Conservation (phyloP, 2,329 filamentous ascomycete species). For the Aspergillus brasiliensis region DNA sequence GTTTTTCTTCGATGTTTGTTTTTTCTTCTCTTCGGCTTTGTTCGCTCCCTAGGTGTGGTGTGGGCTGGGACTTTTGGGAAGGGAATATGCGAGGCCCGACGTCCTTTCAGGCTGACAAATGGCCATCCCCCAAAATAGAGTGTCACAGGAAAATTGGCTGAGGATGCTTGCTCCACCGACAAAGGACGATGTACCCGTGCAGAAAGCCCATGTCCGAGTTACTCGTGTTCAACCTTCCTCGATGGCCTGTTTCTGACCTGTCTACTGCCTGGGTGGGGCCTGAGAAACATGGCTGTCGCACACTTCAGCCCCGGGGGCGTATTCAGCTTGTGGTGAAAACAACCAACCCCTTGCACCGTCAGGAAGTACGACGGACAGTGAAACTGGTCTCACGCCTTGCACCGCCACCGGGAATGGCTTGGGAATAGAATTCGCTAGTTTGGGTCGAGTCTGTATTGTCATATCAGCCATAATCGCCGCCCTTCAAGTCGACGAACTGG, state of each 20-base stretch:
- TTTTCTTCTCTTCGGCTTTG: neutral
- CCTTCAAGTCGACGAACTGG: neutral
- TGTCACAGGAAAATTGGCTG: neutral
- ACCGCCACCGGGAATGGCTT: neutral
- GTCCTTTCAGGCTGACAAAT: neutral
- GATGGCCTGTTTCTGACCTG: neutral
- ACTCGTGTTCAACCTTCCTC: neutral
- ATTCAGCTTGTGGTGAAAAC: neutral
- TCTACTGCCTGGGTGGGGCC: neutral
- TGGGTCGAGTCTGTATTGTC: neutral
- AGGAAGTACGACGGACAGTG: neutral
- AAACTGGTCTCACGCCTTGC: neutral
- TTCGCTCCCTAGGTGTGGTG: neutral
- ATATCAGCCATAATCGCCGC: neutral
- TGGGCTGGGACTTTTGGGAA: neutral
- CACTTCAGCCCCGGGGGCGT: neutral
- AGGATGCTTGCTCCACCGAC: neutral
- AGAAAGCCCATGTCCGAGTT: neutral
- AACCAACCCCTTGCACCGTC: neutral
- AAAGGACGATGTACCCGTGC: neutral
- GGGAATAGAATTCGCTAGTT: neutral
- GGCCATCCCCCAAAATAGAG: neutral
- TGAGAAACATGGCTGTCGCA: neutral
- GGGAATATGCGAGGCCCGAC: neutral
- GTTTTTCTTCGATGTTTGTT: neutral